Percentiles rank a stretch among this genome's conserved stretches.
Conservation (phyloP, 108 stramenopile species). For the Bacterosira constricta region DNA sequence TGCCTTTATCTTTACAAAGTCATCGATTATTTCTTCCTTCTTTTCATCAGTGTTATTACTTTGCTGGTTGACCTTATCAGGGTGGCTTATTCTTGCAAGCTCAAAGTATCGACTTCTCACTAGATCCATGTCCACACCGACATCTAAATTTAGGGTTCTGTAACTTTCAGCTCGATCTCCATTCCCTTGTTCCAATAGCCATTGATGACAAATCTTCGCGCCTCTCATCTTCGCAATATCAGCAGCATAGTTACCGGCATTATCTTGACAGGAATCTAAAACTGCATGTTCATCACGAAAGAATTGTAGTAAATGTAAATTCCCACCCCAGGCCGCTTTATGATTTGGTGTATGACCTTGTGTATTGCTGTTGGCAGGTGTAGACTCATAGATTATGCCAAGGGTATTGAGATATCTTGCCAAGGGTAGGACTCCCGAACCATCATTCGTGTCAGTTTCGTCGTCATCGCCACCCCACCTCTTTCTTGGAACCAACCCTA, state of each 20-base stretch:
- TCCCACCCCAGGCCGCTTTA: slow-evolving; percentile 88
- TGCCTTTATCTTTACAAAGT: slow-evolving; percentile 41
- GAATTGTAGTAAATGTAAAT: slow-evolving; percentile 62
- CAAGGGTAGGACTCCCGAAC: slow-evolving; percentile 41
- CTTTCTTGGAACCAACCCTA: slow-evolving; percentile 64
- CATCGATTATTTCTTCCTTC: slow-evolving; percentile 16
- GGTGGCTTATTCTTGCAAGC: slow-evolving; percentile 63
- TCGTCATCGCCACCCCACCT: slow-evolving; percentile 28
- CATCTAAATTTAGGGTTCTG: slow-evolving; percentile 53
- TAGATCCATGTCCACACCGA: slow-evolving; percentile 23
- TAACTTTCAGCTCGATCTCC: slow-evolving; percentile 59
- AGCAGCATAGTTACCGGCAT: slow-evolving; percentile 81
- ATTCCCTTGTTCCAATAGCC: slow-evolving; percentile 64
- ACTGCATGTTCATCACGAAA: slow-evolving; percentile 65
- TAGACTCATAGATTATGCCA: slow-evolving; percentile 30
- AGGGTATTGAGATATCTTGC: slow-evolving; percentile 47
- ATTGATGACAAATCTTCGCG: slow-evolving; percentile 53
- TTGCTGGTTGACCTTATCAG: slow-evolving; percentile 42
- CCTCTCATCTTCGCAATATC: slow-evolving; percentile 85
- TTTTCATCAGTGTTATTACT: slow-evolving; percentile 5
- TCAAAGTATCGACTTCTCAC: slow-evolving; percentile 55
- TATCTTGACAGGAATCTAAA: slow-evolving; percentile 67
- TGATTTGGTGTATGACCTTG: slow-evolving; percentile 78
- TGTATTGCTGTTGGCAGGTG: slow-evolving; percentile 41
- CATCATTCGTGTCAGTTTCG: slow-evolving; percentile 24